Conservation (phyloP, 1,139 yeast genomes). For the Magnusiomyces magnusii region DNA sequence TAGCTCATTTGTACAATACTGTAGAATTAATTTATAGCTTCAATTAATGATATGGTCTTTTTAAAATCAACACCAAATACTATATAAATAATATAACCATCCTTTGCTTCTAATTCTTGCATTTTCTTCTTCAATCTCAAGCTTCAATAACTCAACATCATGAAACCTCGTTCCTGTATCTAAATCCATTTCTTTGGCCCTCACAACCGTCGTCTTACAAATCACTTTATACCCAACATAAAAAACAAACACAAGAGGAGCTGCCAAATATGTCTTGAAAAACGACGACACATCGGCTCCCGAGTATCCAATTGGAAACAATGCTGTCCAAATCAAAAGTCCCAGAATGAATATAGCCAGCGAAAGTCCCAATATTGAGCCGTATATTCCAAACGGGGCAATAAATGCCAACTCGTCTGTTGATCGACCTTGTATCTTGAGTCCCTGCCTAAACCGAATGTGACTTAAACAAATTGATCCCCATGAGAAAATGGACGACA, state of each 20-base stretch:
- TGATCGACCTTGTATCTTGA: slow-evolving; percentile 55
- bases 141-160: slow-evolving; percentile 44
- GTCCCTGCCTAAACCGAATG: slow-evolving; percentile 50
- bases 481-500: slow-evolving; percentile 74
- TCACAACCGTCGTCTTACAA: slow-evolving; percentile 38
- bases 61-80: slow-evolving; percentile 41
- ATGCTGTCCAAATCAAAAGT: slow-evolving; percentile 66
- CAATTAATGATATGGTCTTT: too few species aligned
- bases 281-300: slow-evolving; percentile 36
- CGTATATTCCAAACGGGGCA: slow-evolving; percentile 63
- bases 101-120: slow-evolving; percentile 31
- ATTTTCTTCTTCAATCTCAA: slow-evolving; percentile 42
- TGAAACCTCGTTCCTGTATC: slow-evolving; percentile 45
- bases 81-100: slow-evolving; percentile 32
- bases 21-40: too few species aligned
- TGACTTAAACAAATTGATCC: slow-evolving; percentile 62
- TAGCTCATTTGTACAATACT: too few species aligned
- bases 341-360: slow-evolving; percentile 48
- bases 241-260: slow-evolving; percentile 42
- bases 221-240: slow-evolving; percentile 46
- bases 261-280: slow-evolving; percentile 48
- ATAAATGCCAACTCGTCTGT: slow-evolving; percentile 60
- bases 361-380: slow-evolving; percentile 57
- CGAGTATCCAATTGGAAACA: slow-evolving; percentile 55
- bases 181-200: slow-evolving; percentile 45